Conservation (phyloP, 225 moss, liverwort and hornwort genomes). For the Sphagnum tenellum region DNA sequence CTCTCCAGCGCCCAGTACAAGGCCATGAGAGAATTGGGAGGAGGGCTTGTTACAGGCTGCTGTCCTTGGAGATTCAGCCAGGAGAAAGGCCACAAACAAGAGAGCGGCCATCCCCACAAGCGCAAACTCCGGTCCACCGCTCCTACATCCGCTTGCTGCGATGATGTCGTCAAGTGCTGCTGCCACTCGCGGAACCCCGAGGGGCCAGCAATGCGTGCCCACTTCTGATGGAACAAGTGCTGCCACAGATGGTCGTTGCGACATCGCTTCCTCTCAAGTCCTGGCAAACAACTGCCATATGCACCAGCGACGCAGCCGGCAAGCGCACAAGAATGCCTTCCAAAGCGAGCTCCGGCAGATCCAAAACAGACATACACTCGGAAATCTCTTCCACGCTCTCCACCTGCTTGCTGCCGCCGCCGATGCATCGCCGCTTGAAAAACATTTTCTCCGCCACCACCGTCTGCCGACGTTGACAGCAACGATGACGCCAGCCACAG, state of each 20-base stretch:
- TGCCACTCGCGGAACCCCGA: conserved; percentile 85
- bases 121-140: conserved; percentile 30
- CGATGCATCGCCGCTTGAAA: conserved; percentile 73
- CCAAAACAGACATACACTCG: conserved; percentile 54
- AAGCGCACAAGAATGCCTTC: conserved; percentile 71
- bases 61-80: conserved; percentile 59
- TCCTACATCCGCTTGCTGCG: conserved; percentile 24
- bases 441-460: too few relatives aligned
- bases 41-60: conserved; percentile 14
- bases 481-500: too few relatives aligned
- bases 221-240: conserved; percentile 63
- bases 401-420: conserved; percentile 89
- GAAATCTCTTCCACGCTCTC: conserved; percentile 60
- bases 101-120: conserved; percentile 76
- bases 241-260: conserved; percentile 82
- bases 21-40: conserved; percentile 72
- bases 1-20: conserved; percentile 90
- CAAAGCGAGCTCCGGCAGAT: conserved; percentile 80
- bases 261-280: conserved; percentile 74
- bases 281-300: conserved; percentile 73
- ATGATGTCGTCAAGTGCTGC: conserved; percentile 35
- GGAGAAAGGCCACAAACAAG: conserved; percentile 88
- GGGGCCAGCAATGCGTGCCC: conserved; percentile 65
- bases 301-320: conserved; percentile 58
- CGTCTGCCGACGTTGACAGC: too few relatives aligned